These are phyloP conservation scores for Apiospora saccharicola DNA, from an alignment of 2,329 filamentous ascomycete genomes.

Conservation along the genomic window DNA sequence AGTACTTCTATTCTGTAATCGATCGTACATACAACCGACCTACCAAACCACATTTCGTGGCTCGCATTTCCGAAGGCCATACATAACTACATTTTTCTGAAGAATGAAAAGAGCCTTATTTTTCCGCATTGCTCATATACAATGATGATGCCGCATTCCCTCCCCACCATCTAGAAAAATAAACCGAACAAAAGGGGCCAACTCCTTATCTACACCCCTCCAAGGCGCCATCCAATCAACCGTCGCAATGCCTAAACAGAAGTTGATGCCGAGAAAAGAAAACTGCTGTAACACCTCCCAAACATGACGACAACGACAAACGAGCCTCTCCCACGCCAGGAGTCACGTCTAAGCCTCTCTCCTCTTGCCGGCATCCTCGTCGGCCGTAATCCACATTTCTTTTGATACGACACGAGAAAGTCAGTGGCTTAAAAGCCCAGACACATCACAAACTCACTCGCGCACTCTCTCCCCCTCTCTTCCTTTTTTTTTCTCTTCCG, in stretches of 20 bases:
- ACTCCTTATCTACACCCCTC: constrained; percentile 9
- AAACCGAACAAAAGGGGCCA: not conserved
- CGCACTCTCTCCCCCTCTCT: not conserved
- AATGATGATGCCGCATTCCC: not conserved
- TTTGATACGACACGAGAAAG: not conserved
- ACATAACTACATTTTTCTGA: not conserved
- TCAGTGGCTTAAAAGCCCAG: not conserved
- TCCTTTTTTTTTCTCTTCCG: not conserved
- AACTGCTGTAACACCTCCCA: constrained; percentile 6
- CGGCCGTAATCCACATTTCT: not conserved
- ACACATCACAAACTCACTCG: not conserved
- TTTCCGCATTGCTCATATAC: not conserved
- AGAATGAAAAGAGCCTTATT: not conserved
- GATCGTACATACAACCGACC: not conserved
- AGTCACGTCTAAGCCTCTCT: constrained; percentile 1
- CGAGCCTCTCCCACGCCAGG: not conserved
- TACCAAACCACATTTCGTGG: not conserved
- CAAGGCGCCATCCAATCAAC: constrained; percentile 19
- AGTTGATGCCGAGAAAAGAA: constrained; percentile 18
- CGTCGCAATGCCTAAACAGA: constrained; percentile 16
- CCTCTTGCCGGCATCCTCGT: not conserved
- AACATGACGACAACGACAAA: not conserved
- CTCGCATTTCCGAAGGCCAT: not conserved
- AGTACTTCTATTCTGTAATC: not conserved
- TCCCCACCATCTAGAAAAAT: not conserved